A percentile compares a stretch with the other conserved stretches of the same genome.
Evolutionary conservation across 2,329 filamentous ascomycete genomes (phyloP).

Genomic region (Aspergillus pseudotamarii): DNA sequence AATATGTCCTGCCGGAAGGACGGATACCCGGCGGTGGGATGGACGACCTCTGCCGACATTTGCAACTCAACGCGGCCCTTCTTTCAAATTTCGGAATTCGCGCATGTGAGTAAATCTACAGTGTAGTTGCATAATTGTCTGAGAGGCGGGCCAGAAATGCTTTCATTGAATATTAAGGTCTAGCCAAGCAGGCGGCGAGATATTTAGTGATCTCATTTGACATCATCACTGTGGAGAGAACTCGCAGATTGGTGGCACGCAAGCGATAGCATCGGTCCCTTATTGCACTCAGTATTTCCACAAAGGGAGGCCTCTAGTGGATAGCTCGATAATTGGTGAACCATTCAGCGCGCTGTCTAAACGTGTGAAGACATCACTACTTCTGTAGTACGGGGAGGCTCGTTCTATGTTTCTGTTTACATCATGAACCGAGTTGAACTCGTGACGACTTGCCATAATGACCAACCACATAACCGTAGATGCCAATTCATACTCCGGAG

Average conservation of each 20-base stretch:
- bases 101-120: neutral
- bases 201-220: neutral
- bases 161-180: neutral
- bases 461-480: neutral
- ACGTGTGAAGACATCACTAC: neutral
- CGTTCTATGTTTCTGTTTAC: neutral
- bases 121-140: neutral
- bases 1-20: constrained; percentile 2
- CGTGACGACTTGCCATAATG: neutral
- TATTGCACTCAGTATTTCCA: neutral
- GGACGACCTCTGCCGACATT: constrained; percentile 1
- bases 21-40: neutral
- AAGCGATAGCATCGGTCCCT: neutral
- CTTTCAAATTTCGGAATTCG: neutral
- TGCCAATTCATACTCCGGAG: neutral
- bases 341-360: neutral
- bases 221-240: neutral
- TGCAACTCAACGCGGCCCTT: neutral
- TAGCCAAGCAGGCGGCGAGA: neutral
- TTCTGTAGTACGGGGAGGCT: neutral
- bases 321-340: neutral
- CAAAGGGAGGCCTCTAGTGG: neutral
- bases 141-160: neutral
- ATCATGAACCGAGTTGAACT: neutral
- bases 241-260: neutral